Percentiles rank a stretch among this genome's conserved stretches.
These are phyloP conservation scores for Diplodia mutila DNA, from an alignment of 2,329 filamentous ascomycete genomes.

Conservation along the genomic window DNA sequence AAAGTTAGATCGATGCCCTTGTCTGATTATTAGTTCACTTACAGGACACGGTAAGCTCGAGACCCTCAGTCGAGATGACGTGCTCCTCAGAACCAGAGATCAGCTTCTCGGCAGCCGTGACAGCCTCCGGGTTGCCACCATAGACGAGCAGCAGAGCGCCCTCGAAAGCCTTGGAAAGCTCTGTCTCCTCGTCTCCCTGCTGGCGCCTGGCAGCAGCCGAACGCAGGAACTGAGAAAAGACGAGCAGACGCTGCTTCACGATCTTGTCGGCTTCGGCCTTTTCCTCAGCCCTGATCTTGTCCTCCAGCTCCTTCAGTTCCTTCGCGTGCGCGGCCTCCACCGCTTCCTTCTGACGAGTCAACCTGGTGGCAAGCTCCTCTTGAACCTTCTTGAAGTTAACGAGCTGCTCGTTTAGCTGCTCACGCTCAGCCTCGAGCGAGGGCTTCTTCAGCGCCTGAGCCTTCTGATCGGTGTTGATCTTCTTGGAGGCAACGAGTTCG, in stretches of 20 bases:
- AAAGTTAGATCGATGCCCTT: slow-evolving; percentile 24
- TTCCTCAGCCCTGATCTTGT: slow-evolving; percentile 60
- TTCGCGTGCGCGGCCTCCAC: slow-evolving; percentile 60
- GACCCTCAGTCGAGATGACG: slow-evolving; percentile 67
- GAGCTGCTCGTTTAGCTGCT: slow-evolving; percentile 74
- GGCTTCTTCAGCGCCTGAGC: slow-evolving; percentile 78
- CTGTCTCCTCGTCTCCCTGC: slow-evolving; percentile 70
- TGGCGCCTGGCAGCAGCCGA: slow-evolving; percentile 76
- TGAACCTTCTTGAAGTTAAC: slow-evolving; percentile 76
- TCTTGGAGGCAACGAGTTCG: slow-evolving; percentile 69
- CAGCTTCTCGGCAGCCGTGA: slow-evolving; percentile 75
- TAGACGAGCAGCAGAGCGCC: slow-evolving; percentile 79
- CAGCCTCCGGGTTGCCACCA: slow-evolving; percentile 73
- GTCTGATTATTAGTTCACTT: slow-evolving; percentile 43
- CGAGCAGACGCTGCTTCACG: slow-evolving; percentile 66
- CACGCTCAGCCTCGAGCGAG: slow-evolving; percentile 67
- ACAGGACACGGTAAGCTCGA: slow-evolving; percentile 73
- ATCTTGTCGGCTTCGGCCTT: slow-evolving; percentile 51
- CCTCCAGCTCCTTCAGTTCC: slow-evolving; percentile 59
- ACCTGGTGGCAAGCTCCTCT: slow-evolving; percentile 67
- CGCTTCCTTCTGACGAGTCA: slow-evolving; percentile 60
- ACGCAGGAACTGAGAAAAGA: slow-evolving; percentile 78
- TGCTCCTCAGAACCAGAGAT: slow-evolving; percentile 72
- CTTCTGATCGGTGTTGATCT: slow-evolving; percentile 82
- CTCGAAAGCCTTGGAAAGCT: slow-evolving; percentile 81